Percentiles rank a stretch among this genome's conserved stretches.
Conservation (phyloP, 2,329 filamentous ascomycete species). For the Calonectria multiphialidica region DNA sequence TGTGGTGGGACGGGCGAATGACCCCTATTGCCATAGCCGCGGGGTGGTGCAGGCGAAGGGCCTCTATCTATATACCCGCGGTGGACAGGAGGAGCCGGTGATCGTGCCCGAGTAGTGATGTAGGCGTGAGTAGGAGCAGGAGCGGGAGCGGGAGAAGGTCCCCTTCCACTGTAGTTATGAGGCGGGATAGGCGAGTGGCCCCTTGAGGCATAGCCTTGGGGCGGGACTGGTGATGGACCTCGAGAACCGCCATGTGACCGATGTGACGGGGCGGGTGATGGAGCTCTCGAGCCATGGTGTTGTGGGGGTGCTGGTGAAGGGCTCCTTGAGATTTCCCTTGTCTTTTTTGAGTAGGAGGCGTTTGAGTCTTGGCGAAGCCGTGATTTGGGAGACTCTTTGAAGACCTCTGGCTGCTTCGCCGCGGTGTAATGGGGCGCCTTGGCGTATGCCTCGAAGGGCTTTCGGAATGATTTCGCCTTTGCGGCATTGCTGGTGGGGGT, state of each 20-base stretch:
- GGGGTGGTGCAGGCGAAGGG: constrained; percentile 42
- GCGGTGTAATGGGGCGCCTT: constrained; percentile 76
- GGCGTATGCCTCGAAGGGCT: constrained; percentile 75
- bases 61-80: constrained; percentile 48
- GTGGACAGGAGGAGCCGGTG: constrained; percentile 39
- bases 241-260: constrained; percentile 49
- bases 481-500: constrained; percentile 67
- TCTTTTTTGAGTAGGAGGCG: constrained; percentile 49
- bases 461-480: constrained; percentile 74
- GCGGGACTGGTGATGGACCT: constrained; percentile 53
- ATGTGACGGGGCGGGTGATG: constrained; percentile 42
- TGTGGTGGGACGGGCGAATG: constrained; percentile 49
- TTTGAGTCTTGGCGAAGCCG: constrained; percentile 56
- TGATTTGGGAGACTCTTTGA: constrained; percentile 56
- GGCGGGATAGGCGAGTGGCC: constrained; percentile 39
- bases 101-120: constrained; percentile 45
- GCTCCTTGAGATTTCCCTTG: constrained; percentile 42
- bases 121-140: constrained; percentile 38
- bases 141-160: constrained; percentile 39
- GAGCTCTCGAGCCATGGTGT: constrained; percentile 49
- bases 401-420: constrained; percentile 71
- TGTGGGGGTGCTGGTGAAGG: constrained; percentile 45
- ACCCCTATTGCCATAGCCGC: constrained; percentile 47
- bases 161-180: constrained; percentile 48
- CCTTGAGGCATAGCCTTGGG: constrained; percentile 44